phyloP scores from a whole-genome alignment of 306 rosid genomes.

The Myrica gale region DNA sequence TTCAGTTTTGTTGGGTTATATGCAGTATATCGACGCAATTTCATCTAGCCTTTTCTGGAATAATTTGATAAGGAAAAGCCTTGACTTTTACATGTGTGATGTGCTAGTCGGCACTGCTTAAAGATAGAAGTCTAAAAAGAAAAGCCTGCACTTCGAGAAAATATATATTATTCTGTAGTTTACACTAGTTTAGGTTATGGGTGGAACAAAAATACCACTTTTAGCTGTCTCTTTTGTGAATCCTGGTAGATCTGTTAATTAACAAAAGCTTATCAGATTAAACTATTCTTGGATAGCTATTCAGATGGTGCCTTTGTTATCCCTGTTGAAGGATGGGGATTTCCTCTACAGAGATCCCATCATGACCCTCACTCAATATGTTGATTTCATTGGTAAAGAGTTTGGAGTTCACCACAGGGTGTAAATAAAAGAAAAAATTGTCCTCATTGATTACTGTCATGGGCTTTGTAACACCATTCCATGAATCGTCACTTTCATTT shows the following conservation, averaged over 20 bases:
- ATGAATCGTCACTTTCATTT: neutral
- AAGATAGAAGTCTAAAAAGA: neutral
- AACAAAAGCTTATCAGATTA: neutral
- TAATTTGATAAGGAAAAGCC: neutral
- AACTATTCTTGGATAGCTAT: neutral
- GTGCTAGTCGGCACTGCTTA: neutral
- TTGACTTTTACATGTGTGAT: neutral
- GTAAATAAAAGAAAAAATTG: neutral
- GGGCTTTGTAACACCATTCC: neutral
- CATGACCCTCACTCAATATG: neutral
- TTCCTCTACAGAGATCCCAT: neutral
- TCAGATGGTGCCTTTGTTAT: neutral
- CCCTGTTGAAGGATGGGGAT: neutral
- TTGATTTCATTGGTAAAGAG: neutral
- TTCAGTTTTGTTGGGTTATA: neutral
- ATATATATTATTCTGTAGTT: neutral
- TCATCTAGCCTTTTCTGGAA: neutral
- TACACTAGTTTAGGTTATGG: neutral
- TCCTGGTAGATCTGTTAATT: neutral
- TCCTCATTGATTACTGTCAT: neutral
- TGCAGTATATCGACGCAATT: neutral
- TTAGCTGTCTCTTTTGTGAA: neutral
- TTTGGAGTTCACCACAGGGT: neutral
- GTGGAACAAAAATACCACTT: neutral
- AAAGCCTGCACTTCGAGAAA: neutral